Conservation (phyloP, 1,284 basidiomycete genomes). For the Moesziomyces parantarcticus region DNA sequence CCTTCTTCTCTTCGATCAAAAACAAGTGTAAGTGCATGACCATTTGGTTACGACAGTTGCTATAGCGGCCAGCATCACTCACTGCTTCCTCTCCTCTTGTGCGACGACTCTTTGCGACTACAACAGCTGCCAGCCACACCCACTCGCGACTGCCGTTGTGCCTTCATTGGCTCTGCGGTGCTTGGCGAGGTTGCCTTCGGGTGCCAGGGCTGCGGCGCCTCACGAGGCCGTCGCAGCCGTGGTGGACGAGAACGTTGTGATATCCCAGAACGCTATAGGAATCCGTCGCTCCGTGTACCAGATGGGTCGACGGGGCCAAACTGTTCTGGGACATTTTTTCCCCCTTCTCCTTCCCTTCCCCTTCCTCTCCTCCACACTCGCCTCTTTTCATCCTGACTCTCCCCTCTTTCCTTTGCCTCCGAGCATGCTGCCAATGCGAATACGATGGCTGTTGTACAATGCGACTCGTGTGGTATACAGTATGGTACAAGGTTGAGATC, state of each 20-base stretch:
- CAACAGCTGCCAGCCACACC: conserved; percentile 64
- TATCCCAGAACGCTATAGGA: conserved; percentile 57
- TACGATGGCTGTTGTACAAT: background rate
- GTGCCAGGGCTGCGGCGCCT: conserved; percentile 42
- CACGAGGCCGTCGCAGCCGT: conserved; percentile 19
- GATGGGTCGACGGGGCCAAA: conserved; percentile 47
- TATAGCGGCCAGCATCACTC: background rate
- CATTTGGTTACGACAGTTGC: conserved; percentile 6
- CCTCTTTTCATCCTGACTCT: background rate
- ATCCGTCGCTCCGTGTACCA: conserved; percentile 34
- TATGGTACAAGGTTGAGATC: background rate
- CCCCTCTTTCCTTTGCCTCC: background rate
- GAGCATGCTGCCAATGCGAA: too few relatives aligned
- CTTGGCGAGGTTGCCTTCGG: conserved; percentile 46
- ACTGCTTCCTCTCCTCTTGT: background rate
- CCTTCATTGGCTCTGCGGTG: conserved; percentile 22
- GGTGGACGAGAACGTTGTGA: conserved; percentile 58
- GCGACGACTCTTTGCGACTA: conserved; percentile 2
- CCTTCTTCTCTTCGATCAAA: conserved; percentile 57
- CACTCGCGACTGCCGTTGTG: conserved; percentile 47
- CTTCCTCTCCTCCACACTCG: background rate
- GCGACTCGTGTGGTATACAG: too few relatives aligned
- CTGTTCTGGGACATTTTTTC: conserved; percentile 51
- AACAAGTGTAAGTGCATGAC: conserved; percentile 58
- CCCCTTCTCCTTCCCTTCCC: background rate